Conservation (phyloP, 805 yeast species). For the Myxozyma nipponensis region DNA sequence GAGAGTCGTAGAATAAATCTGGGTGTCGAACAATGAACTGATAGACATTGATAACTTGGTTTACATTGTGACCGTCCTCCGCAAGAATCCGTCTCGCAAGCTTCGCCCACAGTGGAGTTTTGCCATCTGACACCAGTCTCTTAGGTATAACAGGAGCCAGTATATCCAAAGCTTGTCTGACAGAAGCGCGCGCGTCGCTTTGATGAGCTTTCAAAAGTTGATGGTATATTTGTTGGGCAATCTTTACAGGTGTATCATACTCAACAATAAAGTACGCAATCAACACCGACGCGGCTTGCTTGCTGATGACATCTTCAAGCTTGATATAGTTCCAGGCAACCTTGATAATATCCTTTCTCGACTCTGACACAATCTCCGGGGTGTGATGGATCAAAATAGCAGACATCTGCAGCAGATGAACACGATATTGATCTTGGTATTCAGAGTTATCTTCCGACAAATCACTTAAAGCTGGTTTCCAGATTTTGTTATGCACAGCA, state of each 20-base stretch:
- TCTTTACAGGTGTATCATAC: conserved; percentile 81
- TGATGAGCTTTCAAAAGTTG: conserved; percentile 83
- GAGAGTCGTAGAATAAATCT: conserved; percentile 74
- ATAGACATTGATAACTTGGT: conserved; percentile 81
- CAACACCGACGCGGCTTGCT: conserved; percentile 88
- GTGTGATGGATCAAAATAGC: conserved; percentile 69
- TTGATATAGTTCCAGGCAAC: conserved; percentile 93
- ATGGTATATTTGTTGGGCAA: conserved; percentile 88
- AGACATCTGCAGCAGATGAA: conserved; percentile 77
- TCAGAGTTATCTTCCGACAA: conserved; percentile 59
- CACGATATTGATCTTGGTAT: conserved; percentile 65
- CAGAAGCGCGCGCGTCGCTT: conserved; percentile 75
- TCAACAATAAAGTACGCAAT: conserved; percentile 81
- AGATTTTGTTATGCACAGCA: conserved; percentile 57
- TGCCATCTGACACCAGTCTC: conserved; percentile 20
- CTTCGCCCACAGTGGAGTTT: conserved; percentile 67
- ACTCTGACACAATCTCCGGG: conserved; percentile 54
- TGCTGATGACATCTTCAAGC: conserved; percentile 80
- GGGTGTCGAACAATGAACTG: conserved; percentile 85
- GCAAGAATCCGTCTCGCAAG: conserved; percentile 91
- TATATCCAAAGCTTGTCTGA: conserved; percentile 79
- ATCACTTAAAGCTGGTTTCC: conserved; percentile 53
- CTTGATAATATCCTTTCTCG: conserved; percentile 79
- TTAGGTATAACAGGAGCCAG: conserved; percentile 61
- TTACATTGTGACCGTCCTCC: conserved; percentile 83